Conservation (phyloP, 1,284 basidiomycete species). For the Sporisorium exsertum region DNA sequence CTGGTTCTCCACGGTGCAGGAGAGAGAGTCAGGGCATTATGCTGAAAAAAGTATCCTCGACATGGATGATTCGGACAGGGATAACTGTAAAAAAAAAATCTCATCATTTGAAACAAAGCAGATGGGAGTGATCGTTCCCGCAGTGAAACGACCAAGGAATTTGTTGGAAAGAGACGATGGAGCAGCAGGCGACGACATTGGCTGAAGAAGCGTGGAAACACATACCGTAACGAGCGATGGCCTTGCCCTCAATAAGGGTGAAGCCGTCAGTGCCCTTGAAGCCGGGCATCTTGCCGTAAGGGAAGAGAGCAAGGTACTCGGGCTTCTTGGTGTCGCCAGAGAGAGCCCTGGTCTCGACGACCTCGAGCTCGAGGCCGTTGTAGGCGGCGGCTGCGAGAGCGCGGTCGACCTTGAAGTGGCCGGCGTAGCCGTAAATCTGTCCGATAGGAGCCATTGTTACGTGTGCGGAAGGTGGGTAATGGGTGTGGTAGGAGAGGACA, state of each 20-base stretch:
- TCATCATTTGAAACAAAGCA: constrained; percentile 69
- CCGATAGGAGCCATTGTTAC: constrained; percentile 63
- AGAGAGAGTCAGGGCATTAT: constrained; percentile 54
- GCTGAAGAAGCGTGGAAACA: constrained; percentile 54
- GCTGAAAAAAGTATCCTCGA: constrained; percentile 72
- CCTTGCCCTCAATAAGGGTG: constrained; percentile 80
- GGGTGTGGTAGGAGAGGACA: constrained; percentile 27
- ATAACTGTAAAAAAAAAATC: constrained; percentile 69
- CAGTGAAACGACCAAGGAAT: not conserved
- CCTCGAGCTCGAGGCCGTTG: constrained; percentile 64
- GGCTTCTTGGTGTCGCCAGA: constrained; percentile 61
- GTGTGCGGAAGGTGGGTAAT: constrained; percentile 21
- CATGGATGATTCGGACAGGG: constrained; percentile 71
- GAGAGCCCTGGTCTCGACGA: constrained; percentile 48
- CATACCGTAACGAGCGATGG: constrained; percentile 91
- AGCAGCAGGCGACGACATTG: not conserved
- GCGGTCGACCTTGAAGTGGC: constrained; percentile 54
- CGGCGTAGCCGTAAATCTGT: constrained; percentile 60
- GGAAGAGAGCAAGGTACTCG: constrained; percentile 64
- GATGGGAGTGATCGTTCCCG: not conserved
- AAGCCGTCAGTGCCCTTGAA: constrained; percentile 83
- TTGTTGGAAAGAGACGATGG: not conserved
- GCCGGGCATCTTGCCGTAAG: constrained; percentile 75
- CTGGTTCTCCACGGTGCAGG: not conserved
- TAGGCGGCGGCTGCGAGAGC: constrained; percentile 63